These are phyloP conservation scores for Peronosclerospora sorghi DNA, from an alignment of 352 stramenopile species.

Conservation along the genomic window DNA sequence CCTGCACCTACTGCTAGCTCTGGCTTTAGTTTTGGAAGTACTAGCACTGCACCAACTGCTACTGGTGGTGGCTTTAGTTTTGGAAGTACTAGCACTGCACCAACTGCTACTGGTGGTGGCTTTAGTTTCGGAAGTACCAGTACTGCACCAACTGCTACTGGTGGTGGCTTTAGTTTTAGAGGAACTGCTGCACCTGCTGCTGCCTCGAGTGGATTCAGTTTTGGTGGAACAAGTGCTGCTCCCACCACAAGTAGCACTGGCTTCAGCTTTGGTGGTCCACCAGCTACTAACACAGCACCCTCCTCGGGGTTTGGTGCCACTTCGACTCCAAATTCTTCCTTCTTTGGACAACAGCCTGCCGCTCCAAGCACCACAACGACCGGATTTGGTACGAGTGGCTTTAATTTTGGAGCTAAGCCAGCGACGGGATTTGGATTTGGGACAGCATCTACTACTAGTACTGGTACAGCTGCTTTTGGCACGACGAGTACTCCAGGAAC, in stretches of 20 bases:
- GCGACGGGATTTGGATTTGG: slow-evolving; percentile 24
- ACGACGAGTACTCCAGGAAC: slow-evolving; percentile 12
- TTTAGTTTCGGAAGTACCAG: not conserved
- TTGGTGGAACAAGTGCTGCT: slow-evolving; percentile 2
- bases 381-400: slow-evolving; percentile 24
- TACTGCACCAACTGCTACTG: not conserved
- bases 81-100: slow-evolving; percentile 3
- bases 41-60: slow-evolving; percentile 10
- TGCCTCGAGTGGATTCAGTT: not conserved
- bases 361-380: slow-evolving; percentile 14
- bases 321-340: slow-evolving; percentile 29
- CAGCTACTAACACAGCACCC: slow-evolving; percentile 12
- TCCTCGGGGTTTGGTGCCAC: slow-evolving; percentile 26
- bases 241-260: slow-evolving; percentile 11
- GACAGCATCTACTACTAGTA: slow-evolving; percentile 9
- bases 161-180: not conserved
- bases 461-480: slow-evolving; percentile 9
- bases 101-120: not conserved
- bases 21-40: slow-evolving; percentile 30
- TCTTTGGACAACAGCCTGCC: slow-evolving; percentile 35
- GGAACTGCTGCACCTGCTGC: not conserved
- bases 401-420: slow-evolving; percentile 20
- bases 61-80: slow-evolving; percentile 21
- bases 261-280: slow-evolving; percentile 33
- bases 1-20: slow-evolving; percentile 12